phyloP scores from a whole-genome alignment of 164 flowering plant genomes.

The Taxillus chinensis region DNA sequence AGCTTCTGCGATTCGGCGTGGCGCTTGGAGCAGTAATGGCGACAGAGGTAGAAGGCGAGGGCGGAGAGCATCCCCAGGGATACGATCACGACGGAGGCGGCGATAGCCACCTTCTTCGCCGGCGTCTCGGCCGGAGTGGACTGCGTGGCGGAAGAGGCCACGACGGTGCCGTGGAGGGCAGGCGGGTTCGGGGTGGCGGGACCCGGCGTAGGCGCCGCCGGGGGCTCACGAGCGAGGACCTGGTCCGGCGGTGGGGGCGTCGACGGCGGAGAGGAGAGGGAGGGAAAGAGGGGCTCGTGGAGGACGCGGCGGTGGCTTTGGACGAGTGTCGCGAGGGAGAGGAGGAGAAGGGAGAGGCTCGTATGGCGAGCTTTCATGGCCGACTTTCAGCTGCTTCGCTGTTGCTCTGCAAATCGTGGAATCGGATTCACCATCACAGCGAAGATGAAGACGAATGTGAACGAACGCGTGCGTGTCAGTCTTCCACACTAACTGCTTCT shows the following conservation, averaged over 20 bases:
- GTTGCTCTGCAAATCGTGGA: no score
- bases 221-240: neutral
- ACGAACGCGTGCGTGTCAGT: neutral
- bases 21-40: constrained; percentile 33
- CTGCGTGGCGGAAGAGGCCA: constrained; percentile 6
- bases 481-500: no score
- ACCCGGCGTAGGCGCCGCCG: neutral
- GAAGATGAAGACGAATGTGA: neutral
- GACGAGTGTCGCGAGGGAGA: neutral
- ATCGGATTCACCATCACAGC: neutral
- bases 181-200: neutral
- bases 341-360: neutral
- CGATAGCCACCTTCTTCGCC: constrained; percentile 55
- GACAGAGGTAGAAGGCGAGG: constrained; percentile 57
- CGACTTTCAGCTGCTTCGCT: neutral
- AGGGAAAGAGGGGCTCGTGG: neutral
- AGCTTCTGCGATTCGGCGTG: constrained; percentile 59
- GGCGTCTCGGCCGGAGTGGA: constrained; percentile 37
- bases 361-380: neutral
- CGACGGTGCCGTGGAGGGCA: neutral
- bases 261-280: constrained; percentile 3
- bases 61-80: constrained; percentile 71
- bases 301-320: neutral
- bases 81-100: constrained; percentile 62
- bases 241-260: neutral